A percentile compares a stretch with the other conserved stretches of the same genome.
Evolutionary conservation across 768 basidiomycete species (phyloP).

Genomic region (Boletus speciosus): DNA sequence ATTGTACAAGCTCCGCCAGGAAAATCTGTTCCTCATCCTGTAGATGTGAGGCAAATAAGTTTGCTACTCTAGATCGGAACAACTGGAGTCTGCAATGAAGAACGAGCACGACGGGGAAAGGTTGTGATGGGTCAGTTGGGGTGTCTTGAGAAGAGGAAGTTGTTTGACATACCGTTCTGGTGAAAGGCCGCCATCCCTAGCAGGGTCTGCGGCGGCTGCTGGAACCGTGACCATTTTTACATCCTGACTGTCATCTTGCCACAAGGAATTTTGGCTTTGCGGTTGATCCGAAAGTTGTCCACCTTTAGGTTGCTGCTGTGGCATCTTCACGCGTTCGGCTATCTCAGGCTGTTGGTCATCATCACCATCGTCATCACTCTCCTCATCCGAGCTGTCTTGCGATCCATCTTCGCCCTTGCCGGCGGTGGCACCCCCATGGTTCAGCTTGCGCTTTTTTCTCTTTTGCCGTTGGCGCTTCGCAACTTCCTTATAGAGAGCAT

Average conservation of each 20-base stretch:
- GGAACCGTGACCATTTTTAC: slow-evolving; percentile 55
- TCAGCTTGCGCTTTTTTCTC: slow-evolving; percentile 84
- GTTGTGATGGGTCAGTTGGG: background rate
- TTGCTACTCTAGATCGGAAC: slow-evolving; percentile 77
- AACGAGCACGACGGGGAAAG: background rate
- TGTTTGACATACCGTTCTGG: slow-evolving; percentile 56
- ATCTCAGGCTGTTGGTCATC: slow-evolving; percentile 37
- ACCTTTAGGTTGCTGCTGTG: slow-evolving; percentile 31
- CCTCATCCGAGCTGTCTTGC: slow-evolving; percentile 34
- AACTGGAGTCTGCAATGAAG: slow-evolving; percentile 55
- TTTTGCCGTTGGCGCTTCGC: slow-evolving; percentile 65
- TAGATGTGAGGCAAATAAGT: slow-evolving; percentile 61
- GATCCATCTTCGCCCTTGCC: slow-evolving; percentile 52
- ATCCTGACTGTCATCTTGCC: slow-evolving; percentile 68
- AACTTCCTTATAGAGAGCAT: slow-evolving; percentile 97
- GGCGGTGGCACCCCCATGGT: slow-evolving; percentile 56
- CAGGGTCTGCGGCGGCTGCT: slow-evolving; percentile 33
- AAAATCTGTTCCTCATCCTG: slow-evolving; percentile 78
- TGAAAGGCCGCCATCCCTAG: slow-evolving; percentile 42
- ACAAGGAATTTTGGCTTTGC: slow-evolving; percentile 53
- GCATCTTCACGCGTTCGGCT: slow-evolving; percentile 50
- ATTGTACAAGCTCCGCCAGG: slow-evolving; percentile 62
- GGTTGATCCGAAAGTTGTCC: slow-evolving; percentile 26
- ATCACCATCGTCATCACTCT: slow-evolving; percentile 40
- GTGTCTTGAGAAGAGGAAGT: slow-evolving; percentile 1